Percentiles rank a stretch among this genome's conserved stretches.
Conservation (phyloP, 2,329 filamentous ascomycete genomes). For the Fusarium domesticum region DNA sequence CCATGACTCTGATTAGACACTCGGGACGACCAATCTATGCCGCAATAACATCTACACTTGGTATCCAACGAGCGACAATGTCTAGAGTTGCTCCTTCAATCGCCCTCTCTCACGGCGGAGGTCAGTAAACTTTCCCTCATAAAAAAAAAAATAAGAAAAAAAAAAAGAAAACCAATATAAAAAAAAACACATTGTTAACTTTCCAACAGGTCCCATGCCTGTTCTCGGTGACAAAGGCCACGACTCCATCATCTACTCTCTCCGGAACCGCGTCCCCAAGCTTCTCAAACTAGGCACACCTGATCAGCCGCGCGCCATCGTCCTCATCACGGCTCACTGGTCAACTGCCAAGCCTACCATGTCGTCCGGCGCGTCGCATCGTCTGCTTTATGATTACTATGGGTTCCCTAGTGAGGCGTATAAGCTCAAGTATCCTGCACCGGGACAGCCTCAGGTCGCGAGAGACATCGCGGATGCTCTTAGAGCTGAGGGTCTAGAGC, state of each 20-base stretch:
- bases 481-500: conserved; percentile 43
- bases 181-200: background rate
- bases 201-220: conserved; percentile 51
- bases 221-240: conserved; percentile 54
- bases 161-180: no score
- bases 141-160: no score
- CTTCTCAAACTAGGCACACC: conserved; percentile 53
- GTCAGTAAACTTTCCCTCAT: no score
- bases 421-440: conserved; percentile 53
- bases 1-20: conserved; percentile 13
- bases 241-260: conserved; percentile 47
- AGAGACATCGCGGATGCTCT: conserved; percentile 46
- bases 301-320: conserved; percentile 48
- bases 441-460: conserved; percentile 53
- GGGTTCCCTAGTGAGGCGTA: conserved; percentile 58
- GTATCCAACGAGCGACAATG: conserved; percentile 39
- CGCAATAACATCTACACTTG: no score
- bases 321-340: conserved; percentile 60
- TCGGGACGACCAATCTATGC: conserved; percentile 8
- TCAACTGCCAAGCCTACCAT: conserved; percentile 48
- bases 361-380: conserved; percentile 46
- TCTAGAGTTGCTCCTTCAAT: conserved; percentile 42
- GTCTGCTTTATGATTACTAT: conserved; percentile 57
- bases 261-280: conserved; percentile 52
- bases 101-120: conserved; percentile 50